Evolutionary conservation across 129 eudicot genomes (phyloP).

Genomic region (carrot (Daucus carota)): DNA sequence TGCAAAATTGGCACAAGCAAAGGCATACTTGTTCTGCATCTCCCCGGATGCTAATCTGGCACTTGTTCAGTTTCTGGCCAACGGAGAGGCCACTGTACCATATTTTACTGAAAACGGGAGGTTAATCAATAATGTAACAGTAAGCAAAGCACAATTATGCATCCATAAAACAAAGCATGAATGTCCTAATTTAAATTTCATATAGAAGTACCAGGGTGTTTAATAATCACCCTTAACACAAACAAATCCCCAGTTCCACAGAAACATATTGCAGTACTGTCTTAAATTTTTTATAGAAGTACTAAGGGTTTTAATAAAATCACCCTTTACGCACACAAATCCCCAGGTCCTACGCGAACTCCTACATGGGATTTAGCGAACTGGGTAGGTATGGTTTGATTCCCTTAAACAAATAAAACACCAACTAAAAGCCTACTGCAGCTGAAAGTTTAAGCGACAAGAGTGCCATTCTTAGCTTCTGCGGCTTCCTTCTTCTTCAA

Average conservation of each 20-base stretch:
- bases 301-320: not conserved
- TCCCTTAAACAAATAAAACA: not conserved
- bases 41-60: no score
- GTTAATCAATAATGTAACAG: not conserved
- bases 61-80: no score
- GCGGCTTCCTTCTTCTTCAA: not conserved
- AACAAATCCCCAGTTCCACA: not conserved
- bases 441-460: not conserved
- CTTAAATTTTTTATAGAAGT: not conserved
- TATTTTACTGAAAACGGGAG: not conserved
- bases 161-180: no score
- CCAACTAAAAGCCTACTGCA: not conserved
- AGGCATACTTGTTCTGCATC: no score
- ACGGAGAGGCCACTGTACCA: not conserved
- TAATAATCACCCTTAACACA: not conserved
- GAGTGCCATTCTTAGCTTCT: not conserved
- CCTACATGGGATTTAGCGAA: not conserved
- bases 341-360: not conserved
- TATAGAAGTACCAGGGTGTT: not conserved
- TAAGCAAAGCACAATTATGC: not conserved
- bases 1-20: not conserved
- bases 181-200: not conserved
- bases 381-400: not conserved
- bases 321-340: not conserved
- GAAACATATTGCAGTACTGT: not conserved